Conservation (phyloP, 305 asterid species). For the Fraxinus dipetala region DNA sequence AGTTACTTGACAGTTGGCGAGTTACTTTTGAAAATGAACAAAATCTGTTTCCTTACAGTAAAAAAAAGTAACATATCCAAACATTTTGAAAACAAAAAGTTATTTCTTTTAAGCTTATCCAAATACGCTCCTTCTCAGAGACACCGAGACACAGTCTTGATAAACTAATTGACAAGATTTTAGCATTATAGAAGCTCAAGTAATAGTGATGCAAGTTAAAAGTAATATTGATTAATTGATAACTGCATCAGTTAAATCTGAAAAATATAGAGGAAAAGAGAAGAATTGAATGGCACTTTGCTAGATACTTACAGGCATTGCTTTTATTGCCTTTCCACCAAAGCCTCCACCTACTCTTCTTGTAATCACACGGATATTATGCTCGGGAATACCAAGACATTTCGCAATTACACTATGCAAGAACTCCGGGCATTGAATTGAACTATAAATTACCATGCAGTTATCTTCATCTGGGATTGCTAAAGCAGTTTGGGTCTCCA, state of each 20-base stretch:
- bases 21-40: background rate
- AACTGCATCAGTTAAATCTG: background rate
- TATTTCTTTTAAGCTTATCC: background rate
- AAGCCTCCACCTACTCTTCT: constrained; percentile 83
- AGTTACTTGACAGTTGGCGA: background rate
- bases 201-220: background rate
- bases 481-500: constrained; percentile 81
- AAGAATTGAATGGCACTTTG: background rate
- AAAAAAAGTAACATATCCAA: background rate
- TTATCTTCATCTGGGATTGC: constrained; percentile 89
- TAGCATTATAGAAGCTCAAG: background rate
- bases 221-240: background rate
- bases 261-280: background rate
- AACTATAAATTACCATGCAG: constrained; percentile 70
- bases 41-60: background rate
- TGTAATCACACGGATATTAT: constrained; percentile 67
- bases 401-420: constrained; percentile 54
- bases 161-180: background rate
- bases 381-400: constrained; percentile 70
- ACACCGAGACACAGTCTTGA: background rate
- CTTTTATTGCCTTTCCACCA: constrained; percentile 66
- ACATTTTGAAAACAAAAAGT: background rate
- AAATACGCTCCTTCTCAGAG: background rate
- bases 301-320: constrained; percentile 57
- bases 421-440: constrained; percentile 59